phyloP scores from a whole-genome alignment of 2,329 filamentous ascomycete genomes.

The Pseudopithomyces maydicus region DNA sequence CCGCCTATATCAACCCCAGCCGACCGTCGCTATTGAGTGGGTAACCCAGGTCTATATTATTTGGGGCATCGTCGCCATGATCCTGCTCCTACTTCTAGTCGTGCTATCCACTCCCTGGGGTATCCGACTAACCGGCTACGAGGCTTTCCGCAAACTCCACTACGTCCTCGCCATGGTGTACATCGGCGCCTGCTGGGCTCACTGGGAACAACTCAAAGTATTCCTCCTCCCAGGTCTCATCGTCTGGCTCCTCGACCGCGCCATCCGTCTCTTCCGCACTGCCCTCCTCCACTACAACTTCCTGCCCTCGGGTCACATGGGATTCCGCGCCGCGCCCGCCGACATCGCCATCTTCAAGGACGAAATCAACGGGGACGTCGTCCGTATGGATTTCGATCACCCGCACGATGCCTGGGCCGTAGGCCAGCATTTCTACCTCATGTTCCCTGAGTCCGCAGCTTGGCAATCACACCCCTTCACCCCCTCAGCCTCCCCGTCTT shows the following conservation, averaged over 20 bases:
- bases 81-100: conserved; percentile 65
- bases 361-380: conserved; percentile 55
- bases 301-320: conserved; percentile 36
- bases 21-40: conserved; percentile 60
- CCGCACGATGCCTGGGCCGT: conserved; percentile 65
- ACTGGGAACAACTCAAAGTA: conserved; percentile 66
- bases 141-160: conserved; percentile 76
- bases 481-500: conserved; percentile 32
- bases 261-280: conserved; percentile 62
- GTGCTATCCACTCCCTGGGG: conserved; percentile 63
- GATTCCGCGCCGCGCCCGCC: conserved; percentile 32
- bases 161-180: conserved; percentile 76
- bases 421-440: conserved; percentile 75
- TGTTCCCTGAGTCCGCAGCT: conserved; percentile 68
- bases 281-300: conserved; percentile 62
- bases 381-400: conserved; percentile 70
- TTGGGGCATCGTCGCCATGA: conserved; percentile 73
- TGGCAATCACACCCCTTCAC: conserved; percentile 76
- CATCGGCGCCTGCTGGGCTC: conserved; percentile 75
- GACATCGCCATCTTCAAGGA: conserved; percentile 37
- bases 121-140: conserved; percentile 72
- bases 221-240: conserved; percentile 58
- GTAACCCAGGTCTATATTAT: conserved; percentile 71
- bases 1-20: conserved; percentile 73
- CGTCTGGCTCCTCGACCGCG: conserved; percentile 69